Evolutionary conservation across 1,284 basidiomycete genomes (phyloP), one percentile per base, ranked within the genome.

Genomic region (Tilletia walkeri): DNA sequence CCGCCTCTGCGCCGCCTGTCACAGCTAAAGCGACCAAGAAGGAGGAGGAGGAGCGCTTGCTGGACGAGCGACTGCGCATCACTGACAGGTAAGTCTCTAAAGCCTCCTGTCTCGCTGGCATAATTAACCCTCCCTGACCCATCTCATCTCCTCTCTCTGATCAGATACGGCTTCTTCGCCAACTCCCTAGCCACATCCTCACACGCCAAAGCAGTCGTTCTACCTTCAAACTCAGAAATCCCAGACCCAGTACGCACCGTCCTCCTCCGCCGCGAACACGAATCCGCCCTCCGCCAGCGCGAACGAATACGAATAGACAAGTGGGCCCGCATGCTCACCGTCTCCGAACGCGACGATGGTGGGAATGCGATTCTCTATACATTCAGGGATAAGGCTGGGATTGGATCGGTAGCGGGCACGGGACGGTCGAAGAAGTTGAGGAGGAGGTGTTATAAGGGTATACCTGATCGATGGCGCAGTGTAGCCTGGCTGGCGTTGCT

Each of bases 401-500:
- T 71, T 67, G 70, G 68, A 48, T 73, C 74, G 47, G 65, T 54
- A 47, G 69, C 72, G 1, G 70, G 70, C 41, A 68, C 69, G 54
- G 80, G 73, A n/a, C 75, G 76, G 41, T 71, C 69, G 74, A 70
- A 76, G 56, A 80, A 85, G 77, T 73, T 87, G 24, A 87, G 89
- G 54, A 86, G 88, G 74, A 88, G 95, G 48, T 88, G 91, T 65
- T 98, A 92, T 87, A 99, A 99, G 84, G 96, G 95, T 66, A 90
- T 99, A 34, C 96, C 95, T 0, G 95, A 99, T 84, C 88, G 94
- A 59, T 99, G 96, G 95, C 88, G 96, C 65, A 87, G 89, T 70
- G 95, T 92, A 0, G 93, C 91, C 0, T 99, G 95, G 95, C 91
- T 91, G 78, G 87, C 92, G 4, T 84, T 97, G 73, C 82, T 81